Percentiles rank a stretch among this genome's conserved stretches.
Conservation (phyloP, 805 yeast genomes). For the Ogataea chonburiensis region DNA sequence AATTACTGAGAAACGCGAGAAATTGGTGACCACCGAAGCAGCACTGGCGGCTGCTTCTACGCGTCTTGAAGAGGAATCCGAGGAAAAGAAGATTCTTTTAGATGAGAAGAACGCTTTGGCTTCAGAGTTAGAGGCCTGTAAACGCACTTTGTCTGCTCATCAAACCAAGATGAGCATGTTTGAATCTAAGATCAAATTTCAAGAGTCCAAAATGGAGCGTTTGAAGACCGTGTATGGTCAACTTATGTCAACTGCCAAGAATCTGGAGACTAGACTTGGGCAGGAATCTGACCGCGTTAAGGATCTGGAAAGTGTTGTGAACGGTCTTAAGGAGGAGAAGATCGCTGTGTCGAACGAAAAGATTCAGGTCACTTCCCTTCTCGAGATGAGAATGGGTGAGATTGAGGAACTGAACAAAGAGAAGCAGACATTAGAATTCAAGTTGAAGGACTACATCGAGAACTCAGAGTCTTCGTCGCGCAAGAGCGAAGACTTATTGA, state of each 20-base stretch:
- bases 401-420: constrained; percentile 16
- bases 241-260: constrained; percentile 22
- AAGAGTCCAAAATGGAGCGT: constrained; percentile 20
- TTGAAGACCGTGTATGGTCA: constrained; percentile 20
- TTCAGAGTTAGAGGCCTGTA: constrained; percentile 21
- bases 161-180: constrained; percentile 14
- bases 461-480: constrained; percentile 6
- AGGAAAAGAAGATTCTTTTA: constrained; percentile 16
- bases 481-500: constrained; percentile 19
- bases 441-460: constrained; percentile 4
- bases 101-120: constrained; percentile 19
- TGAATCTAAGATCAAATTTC: constrained; percentile 14
- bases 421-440: constrained; percentile 9
- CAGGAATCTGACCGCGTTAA: constrained; percentile 11
- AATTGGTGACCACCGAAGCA: constrained; percentile 5
- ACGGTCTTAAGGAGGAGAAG: constrained; percentile 27
- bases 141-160: constrained; percentile 13
- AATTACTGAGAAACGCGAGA: constrained; percentile 16
- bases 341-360: constrained; percentile 20
- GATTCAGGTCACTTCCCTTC: constrained; percentile 18
- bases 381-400: constrained; percentile 26
- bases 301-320: constrained; percentile 20
- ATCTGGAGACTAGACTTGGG: constrained; percentile 17
- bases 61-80: constrained; percentile 8
- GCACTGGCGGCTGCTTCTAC: constrained; percentile 7